A percentile compares a stretch with the other conserved stretches of the same genome.
Evolutionary conservation across 441 rosid species (phyloP).

Genomic region (Croton setiger): DNA sequence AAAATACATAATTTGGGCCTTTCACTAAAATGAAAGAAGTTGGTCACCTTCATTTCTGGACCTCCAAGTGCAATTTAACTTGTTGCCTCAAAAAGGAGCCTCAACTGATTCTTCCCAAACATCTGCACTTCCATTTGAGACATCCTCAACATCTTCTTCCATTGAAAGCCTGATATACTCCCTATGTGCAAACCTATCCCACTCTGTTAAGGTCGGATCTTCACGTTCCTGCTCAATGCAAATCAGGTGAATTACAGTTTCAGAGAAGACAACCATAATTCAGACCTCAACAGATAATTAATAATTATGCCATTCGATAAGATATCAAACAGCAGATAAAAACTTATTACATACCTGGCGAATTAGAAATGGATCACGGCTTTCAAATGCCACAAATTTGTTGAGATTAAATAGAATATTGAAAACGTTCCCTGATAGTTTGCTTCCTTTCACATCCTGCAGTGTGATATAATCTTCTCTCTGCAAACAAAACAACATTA

Average conservation of each 20-base stretch:
- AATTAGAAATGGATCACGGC: conserved; percentile 89
- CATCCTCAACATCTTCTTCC: conserved; percentile 98
- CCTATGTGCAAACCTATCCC: conserved; percentile 98
- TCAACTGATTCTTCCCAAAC: conserved; percentile 96
- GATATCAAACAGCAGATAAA: not conserved
- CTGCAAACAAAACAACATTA: conserved; percentile 35
- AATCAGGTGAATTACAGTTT: not conserved
- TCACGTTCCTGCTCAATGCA: conserved; percentile 72
- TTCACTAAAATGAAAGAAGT: no score
- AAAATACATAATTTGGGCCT: not conserved
- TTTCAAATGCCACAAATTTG: conserved; percentile 93
- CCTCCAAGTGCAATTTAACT: conserved; percentile 27
- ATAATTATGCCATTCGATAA: not conserved
- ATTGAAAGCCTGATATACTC: conserved; percentile 95
- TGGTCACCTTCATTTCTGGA: not conserved
- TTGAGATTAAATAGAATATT: conserved; percentile 95
- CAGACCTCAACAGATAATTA: not conserved
- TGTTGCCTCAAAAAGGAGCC: conserved; percentile 63
- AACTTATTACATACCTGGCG: conserved; percentile 65
- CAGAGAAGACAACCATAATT: conserved; percentile 6
- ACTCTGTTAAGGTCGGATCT: conserved; percentile 86
- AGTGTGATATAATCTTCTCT: conserved; percentile 54
- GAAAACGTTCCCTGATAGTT: conserved; percentile 88
- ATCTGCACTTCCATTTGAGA: conserved; percentile 90
- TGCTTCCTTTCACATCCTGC: conserved; percentile 68